These are phyloP conservation scores for Candida ascalaphidarum DNA, from an alignment of 805 yeast species.

Conservation along the genomic window DNA sequence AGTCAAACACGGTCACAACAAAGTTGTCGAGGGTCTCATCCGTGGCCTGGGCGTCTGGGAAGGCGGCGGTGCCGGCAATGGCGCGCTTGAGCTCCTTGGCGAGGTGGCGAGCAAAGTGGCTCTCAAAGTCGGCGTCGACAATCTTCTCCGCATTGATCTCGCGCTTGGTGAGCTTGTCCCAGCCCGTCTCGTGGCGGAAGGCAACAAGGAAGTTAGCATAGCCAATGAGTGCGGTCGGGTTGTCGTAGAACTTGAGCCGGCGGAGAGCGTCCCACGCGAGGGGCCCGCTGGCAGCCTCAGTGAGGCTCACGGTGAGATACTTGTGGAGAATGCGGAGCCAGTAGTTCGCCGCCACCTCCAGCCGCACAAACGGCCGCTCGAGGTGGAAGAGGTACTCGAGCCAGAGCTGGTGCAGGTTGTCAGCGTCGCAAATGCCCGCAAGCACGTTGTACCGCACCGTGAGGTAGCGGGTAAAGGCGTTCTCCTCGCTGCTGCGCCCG, in stretches of 20 bases:
- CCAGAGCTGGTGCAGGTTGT: constrained; percentile 15
- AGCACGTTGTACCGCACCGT: constrained; percentile 25
- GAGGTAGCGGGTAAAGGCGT: constrained; percentile 22
- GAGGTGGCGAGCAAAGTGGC: constrained; percentile 14
- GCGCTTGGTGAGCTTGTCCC: constrained; percentile 6
- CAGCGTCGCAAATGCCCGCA: constrained; percentile 14
- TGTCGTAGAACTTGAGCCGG: constrained; percentile 13
- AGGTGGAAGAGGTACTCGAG: constrained; percentile 16
- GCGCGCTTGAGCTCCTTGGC: constrained; percentile 6
- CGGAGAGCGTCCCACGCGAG: constrained; percentile 9
- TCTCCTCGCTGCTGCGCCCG: neutral
- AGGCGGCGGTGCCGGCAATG: neutral
- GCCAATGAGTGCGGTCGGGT: constrained; percentile 15
- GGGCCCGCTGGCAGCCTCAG: constrained; percentile 9
- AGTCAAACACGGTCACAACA: constrained; percentile 21
- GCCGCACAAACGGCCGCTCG: constrained; percentile 11
- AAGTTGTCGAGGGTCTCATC: constrained; percentile 13
- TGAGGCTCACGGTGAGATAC: constrained; percentile 9
- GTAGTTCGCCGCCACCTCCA: constrained; percentile 23
- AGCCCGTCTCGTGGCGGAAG: constrained; percentile 10
- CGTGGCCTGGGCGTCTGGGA: constrained; percentile 4
- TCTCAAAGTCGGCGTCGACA: constrained; percentile 18
- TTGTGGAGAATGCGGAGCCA: constrained; percentile 25
- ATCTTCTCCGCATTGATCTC: too few relatives aligned
- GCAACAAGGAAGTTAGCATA: constrained; percentile 19